Evolutionary conservation across 352 stramenopile genomes (phyloP), one percentile per base, ranked within the genome.

Genomic region (Globisporangium middletonii): DNA sequence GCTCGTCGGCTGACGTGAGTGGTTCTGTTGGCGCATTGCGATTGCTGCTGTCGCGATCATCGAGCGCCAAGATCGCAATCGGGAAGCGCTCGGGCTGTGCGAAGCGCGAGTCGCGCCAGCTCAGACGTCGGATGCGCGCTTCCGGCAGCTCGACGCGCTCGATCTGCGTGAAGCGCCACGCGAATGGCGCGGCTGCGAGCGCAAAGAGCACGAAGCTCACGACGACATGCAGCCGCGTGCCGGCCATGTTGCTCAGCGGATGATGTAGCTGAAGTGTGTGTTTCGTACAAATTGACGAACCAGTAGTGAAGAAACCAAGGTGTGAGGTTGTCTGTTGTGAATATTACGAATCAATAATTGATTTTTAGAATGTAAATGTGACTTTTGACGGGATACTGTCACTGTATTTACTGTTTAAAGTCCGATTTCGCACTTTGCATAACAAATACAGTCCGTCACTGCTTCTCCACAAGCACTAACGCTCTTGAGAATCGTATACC

Each of bases 201-300:
- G 72, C 69, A 65, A 90, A 90, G 50, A 88, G 57, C 67, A 85
- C 76, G 66, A 92, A 90, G 53, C 72, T 74, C 53, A 70, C 75
- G 26, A 92, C 82, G 60, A 92, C 84, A 53, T 88, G 76, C 57
- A 92, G 67, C 49, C 83, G 73, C 35, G 82, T 90, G 53, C 79
- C 82, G 28, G 75, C 79, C 82, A 92, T 92, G 7, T 51, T 71
- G 23, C 23, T 23, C 23, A 23, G 23, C 23, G 23, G 23, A 23
- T 23, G 23, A 23, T 23, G 23, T 23, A 23, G 23, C 23, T 23
- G 23, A 23, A 23, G 23, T 41, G 35, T 15, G 35, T 41, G 35
- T 41, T 41, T 23, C 23, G 23, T 23, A 23, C 23, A 23, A 23
- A 23, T 23, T 23, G 23, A 23, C 23, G 23, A 23, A 23, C 23